Base-by-base conservation (phyloP, 805 yeast species). In the Schizosaccharomyces lindneri region DNA sequence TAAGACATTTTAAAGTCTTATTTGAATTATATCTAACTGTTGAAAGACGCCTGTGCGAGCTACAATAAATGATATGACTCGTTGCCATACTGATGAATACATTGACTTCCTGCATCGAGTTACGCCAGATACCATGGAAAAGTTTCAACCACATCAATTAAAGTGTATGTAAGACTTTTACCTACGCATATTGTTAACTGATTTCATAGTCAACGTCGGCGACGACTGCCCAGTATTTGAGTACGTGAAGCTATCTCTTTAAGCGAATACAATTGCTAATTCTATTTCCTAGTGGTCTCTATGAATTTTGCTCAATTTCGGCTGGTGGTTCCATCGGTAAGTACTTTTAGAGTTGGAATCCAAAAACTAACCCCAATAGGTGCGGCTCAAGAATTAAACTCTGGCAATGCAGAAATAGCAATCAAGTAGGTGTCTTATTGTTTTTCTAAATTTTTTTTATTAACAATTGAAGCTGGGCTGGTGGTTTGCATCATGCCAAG, bases 1-100 rank as follows among this genome's bases (percentile, higher is more conserved):
- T 69, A 67, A 55, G 71, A 51, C 4, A 7, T 48, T 24, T 55
- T 1, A 55, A 55, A 55, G 5, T 4, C 3, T 6, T 17, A 15
- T 55, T 19, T 7, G 4, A 13, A 4, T 55, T n/a, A 17, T 31
- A 5, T 17, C 43, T 17, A 39, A 55, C n/a, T 36, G 17, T 31
- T 2, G 31, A 88, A 90, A 73, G 70, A 79, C 97, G 61, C 97
- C 97, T 55, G 89, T 88, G 72, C 96, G 97, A 0, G 98, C 98
- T 51, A 89, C 97, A 19, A 85, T 87, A 70, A 95, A 90, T 73
- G 98, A 93, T 69, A 87, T 93, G 95, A 85, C 95, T 68, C 97
- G 90, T 73, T 90, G 93, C 73, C 98, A 93, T 72, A 87, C 97
- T 2, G 97, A 93, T 72, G 98, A 93, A 72, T 93, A 93, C 71